Conservation (phyloP, 495 filamentous ascomycete species). For the Stereocaulon alpinum region DNA sequence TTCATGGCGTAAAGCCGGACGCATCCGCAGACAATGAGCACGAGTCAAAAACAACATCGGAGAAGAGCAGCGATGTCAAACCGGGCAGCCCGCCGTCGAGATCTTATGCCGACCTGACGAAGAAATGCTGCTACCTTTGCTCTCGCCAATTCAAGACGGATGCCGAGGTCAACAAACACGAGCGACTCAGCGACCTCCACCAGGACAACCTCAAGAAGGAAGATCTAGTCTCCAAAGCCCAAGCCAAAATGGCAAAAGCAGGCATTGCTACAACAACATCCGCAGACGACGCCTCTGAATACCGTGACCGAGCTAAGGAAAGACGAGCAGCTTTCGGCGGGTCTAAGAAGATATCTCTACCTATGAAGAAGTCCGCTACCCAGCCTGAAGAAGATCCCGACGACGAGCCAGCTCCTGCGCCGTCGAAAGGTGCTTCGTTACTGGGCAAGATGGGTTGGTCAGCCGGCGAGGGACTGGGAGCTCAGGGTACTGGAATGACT, state of each 20-base stretch:
- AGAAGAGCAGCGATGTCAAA: slow-evolving; percentile 25
- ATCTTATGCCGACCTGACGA: slow-evolving; percentile 61
- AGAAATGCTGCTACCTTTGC: slow-evolving; percentile 70
- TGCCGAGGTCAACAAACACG: slow-evolving; percentile 63
- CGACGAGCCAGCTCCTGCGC: slow-evolving; percentile 31
- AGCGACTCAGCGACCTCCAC: slow-evolving; percentile 66
- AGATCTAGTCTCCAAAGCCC: slow-evolving; percentile 46
- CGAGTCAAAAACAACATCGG: slow-evolving; percentile 26
- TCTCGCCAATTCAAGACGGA: slow-evolving; percentile 59
- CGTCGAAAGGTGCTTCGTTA: slow-evolving; percentile 74
- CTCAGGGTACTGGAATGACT: slow-evolving; percentile 64
- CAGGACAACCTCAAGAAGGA: slow-evolving; percentile 56
- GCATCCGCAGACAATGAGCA: slow-evolving; percentile 24
- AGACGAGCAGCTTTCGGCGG: slow-evolving; percentile 67
- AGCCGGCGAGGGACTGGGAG: slow-evolving; percentile 69
- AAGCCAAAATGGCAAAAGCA: slow-evolving; percentile 47
- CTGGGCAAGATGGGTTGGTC: slow-evolving; percentile 90
- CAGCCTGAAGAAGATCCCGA: slow-evolving; percentile 28
- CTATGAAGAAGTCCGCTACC: slow-evolving; percentile 30
- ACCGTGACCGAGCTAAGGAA: slow-evolving; percentile 78
- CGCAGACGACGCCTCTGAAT: slow-evolving; percentile 36
- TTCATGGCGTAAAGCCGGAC: slow-evolving; percentile 49
- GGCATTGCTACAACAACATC: slow-evolving; percentile 25
- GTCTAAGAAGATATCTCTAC: slow-evolving; percentile 40
- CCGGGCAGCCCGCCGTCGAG: slow-evolving; percentile 27